phyloP scores from a whole-genome alignment of 2,329 filamentous ascomycete species.

The Xylariomycetidae sp. region DNA sequence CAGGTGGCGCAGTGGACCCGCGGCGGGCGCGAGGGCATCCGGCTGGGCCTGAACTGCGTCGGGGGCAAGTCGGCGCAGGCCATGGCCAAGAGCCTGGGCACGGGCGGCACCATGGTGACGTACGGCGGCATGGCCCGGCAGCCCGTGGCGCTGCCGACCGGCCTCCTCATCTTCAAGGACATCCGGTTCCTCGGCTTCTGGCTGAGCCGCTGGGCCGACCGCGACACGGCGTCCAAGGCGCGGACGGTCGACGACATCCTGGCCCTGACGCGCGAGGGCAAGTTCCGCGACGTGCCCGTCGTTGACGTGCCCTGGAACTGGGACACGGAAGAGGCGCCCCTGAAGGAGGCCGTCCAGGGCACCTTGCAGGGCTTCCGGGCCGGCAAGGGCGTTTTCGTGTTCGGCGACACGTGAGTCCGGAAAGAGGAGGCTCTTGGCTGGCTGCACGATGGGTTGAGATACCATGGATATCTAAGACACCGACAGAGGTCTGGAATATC shows the following conservation, averaged over 20 bases:
- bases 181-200: constrained; percentile 89
- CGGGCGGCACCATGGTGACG: constrained; percentile 74
- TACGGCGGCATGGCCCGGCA: constrained; percentile 95
- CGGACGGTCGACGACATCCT: constrained; percentile 83
- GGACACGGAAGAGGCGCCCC: constrained; percentile 65
- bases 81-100: constrained; percentile 68
- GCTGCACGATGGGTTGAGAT: too few species aligned
- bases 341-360: constrained; percentile 73
- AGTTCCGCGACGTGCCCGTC: constrained; percentile 81
- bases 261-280: constrained; percentile 65
- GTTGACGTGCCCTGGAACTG: constrained; percentile 78
- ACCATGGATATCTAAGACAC: too few species aligned
- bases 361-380: constrained; percentile 79
- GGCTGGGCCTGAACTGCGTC: constrained; percentile 86
- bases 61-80: constrained; percentile 79
- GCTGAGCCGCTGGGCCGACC: constrained; percentile 84
- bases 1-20: constrained; percentile 62
- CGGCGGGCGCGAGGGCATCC: constrained; percentile 65
- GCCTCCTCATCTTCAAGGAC: constrained; percentile 89
- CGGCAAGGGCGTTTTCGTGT: constrained; percentile 89
- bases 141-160: constrained; percentile 75
- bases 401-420: constrained; percentile 54
- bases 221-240: constrained; percentile 67
- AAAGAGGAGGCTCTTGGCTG: too few species aligned
- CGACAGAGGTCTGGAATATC: too few species aligned